Conservation (phyloP, 2,329 filamentous ascomycete genomes). For the Aureobasidium sp. region DNA sequence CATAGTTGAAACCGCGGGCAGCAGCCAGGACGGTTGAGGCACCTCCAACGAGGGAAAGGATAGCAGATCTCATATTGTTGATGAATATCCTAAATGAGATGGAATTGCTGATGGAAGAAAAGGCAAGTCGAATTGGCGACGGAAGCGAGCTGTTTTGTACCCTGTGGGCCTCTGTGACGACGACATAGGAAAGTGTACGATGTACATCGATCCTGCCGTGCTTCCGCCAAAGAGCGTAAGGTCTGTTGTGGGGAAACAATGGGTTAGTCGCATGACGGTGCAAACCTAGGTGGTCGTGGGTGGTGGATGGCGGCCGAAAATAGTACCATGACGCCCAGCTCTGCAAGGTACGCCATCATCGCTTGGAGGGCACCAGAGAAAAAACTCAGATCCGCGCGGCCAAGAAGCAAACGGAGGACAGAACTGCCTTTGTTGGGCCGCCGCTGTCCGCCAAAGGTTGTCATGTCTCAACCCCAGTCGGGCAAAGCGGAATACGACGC, state of each 20-base stretch:
- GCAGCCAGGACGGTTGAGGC: slow-evolving; percentile 31
- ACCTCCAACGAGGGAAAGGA: slow-evolving; percentile 30
- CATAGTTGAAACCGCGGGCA: slow-evolving; percentile 68
- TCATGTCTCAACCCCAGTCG: not conserved
- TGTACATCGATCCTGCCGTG: slow-evolving; percentile 10
- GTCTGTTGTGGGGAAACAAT: slow-evolving; percentile 12
- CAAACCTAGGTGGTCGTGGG: not conserved
- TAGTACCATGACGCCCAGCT: slow-evolving; percentile 12
- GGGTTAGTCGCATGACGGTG: slow-evolving; percentile 13
- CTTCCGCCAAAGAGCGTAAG: slow-evolving; percentile 7
- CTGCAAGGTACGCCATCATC: slow-evolving; percentile 14
- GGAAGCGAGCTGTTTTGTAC: slow-evolving; percentile 15
- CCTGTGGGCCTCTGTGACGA: slow-evolving; percentile 10
- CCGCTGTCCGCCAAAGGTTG: slow-evolving; percentile 6
- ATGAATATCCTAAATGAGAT: not conserved
- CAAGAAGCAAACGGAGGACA: not conserved
- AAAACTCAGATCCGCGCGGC: slow-evolving; percentile 13
- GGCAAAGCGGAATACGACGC: not conserved
- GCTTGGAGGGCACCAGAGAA: not conserved
- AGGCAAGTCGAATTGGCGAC: not conserved
- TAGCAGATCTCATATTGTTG: slow-evolving; percentile 15
- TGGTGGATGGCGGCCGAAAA: slow-evolving; percentile 1
- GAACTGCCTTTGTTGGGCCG: slow-evolving; percentile 14
- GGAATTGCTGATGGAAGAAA: not conserved
- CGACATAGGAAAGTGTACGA: not conserved